These are phyloP conservation scores for Phytophthora meadii DNA, from an alignment of 352 stramenopile species.

Conservation along the genomic window DNA sequence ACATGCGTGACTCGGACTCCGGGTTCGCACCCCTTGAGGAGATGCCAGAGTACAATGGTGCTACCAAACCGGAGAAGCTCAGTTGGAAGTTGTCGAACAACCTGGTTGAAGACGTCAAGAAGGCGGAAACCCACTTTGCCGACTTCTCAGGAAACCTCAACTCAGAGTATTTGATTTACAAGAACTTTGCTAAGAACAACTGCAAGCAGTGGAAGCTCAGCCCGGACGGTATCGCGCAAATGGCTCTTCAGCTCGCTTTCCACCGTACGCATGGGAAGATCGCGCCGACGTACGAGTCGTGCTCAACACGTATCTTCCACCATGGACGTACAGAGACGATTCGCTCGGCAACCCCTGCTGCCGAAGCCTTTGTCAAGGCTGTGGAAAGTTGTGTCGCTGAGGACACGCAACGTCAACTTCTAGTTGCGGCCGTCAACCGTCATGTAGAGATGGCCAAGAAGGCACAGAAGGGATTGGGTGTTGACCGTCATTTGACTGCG, in stretches of 20 bases:
- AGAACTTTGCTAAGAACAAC: conserved; percentile 89
- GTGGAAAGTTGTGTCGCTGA: conserved; percentile 53
- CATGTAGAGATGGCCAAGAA: conserved; percentile 92
- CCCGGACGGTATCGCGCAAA: conserved; percentile 91
- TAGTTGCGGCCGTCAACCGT: conserved; percentile 76
- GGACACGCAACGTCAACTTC: conserved; percentile 63
- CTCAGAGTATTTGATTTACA: conserved; percentile 85
- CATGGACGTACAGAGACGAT: conserved; percentile 94
- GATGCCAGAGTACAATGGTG: conserved; percentile 61
- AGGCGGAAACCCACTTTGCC: conserved; percentile 72
- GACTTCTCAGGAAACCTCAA: conserved; percentile 73
- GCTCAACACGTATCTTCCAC: conserved; percentile 90
- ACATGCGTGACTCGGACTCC: conserved; percentile 85
- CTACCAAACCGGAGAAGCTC: conserved; percentile 56
- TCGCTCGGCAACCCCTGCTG: conserved; percentile 79
- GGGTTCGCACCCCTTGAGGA: conserved; percentile 73
- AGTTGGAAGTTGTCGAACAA: conserved; percentile 84
- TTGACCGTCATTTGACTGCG: conserved; percentile 89
- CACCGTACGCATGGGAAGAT: conserved; percentile 78
- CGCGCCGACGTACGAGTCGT: conserved; percentile 92
- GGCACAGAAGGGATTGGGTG: conserved; percentile 85
- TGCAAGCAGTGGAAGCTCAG: conserved; percentile 94
- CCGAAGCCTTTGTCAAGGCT: conserved; percentile 71
- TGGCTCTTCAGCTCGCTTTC: conserved; percentile 93
- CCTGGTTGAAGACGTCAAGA: conserved; percentile 76